A percentile compares a stretch with the other conserved stretches of the same genome.
Evolutionary conservation across 2,329 filamentous ascomycete genomes (phyloP).

Genomic region (Ophiocordyceps unilateralis): DNA sequence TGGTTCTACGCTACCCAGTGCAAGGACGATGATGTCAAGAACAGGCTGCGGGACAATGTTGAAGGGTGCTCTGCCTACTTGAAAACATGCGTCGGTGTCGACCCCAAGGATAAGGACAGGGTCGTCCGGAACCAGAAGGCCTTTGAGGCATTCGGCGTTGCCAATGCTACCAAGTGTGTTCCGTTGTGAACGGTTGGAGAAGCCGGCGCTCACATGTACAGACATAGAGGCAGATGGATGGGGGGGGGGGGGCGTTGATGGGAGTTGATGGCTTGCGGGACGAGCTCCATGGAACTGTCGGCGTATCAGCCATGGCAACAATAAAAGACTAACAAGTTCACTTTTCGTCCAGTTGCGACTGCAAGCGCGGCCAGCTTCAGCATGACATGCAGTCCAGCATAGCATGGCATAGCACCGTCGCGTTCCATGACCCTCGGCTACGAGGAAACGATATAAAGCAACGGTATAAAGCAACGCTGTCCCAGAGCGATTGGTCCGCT

Average conservation of each 20-base stretch:
- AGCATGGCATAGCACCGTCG: too few relatives aligned
- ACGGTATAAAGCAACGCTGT: not conserved
- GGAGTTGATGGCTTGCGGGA: too few relatives aligned
- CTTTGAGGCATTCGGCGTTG: not conserved
- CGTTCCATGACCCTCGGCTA: not conserved
- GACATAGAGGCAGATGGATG: too few relatives aligned
- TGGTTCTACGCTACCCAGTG: not conserved
- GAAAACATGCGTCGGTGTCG: not conserved
- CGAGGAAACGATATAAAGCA: not conserved
- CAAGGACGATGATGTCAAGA: not conserved
- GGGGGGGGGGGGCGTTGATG: too few relatives aligned
- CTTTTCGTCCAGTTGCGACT: too few relatives aligned
- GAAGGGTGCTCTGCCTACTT: not conserved
- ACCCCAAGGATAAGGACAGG: not conserved
- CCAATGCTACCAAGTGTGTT: not conserved
- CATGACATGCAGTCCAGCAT: not conserved
- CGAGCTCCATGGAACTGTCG: too few relatives aligned
- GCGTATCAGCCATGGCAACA: too few relatives aligned
- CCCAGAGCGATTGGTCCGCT: not conserved
- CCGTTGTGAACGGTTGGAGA: not conserved
- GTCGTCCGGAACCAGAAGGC: not conserved
- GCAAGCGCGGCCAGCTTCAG: not conserved
- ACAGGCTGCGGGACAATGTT: not conserved
- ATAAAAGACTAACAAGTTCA: too few relatives aligned
- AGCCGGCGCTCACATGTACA: too few relatives aligned